Conservation (phyloP, 2,329 filamentous ascomycete genomes). For the Seiridium unicorne region DNA sequence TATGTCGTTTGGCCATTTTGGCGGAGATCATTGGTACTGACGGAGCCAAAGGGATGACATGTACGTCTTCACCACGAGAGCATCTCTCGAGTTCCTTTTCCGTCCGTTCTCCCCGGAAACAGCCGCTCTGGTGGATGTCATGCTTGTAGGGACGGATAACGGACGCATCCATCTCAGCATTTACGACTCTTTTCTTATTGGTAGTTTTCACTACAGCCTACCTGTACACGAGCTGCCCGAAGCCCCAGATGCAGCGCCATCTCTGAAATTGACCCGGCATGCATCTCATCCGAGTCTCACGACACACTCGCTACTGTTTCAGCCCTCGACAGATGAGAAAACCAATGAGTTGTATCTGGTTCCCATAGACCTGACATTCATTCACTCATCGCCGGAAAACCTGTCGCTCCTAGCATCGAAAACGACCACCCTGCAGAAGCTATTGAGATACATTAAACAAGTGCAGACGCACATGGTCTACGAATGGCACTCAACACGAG, state of each 20-base stretch:
- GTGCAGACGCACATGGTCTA: constrained; percentile 74
- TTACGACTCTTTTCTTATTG: constrained; percentile 82
- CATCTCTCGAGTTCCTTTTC: constrained; percentile 69
- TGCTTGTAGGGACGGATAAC: constrained; percentile 71
- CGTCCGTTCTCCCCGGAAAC: constrained; percentile 60
- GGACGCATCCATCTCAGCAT: constrained; percentile 76
- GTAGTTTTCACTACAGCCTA: constrained; percentile 54
- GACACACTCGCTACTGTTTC: constrained; percentile 72
- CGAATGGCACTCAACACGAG: constrained; percentile 81
- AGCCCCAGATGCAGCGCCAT: constrained; percentile 18
- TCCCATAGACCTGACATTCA: constrained; percentile 80
- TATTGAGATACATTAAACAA: constrained; percentile 82
- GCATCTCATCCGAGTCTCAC: constrained; percentile 71
- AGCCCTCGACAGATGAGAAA: constrained; percentile 36
- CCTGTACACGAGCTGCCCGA: constrained; percentile 21
- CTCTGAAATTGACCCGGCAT: constrained; percentile 52
- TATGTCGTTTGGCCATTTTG: constrained; percentile 36
- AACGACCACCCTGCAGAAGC: constrained; percentile 81
- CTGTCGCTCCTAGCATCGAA: constrained; percentile 83
- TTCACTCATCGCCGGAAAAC: constrained; percentile 75
- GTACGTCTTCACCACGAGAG: constrained; percentile 66
- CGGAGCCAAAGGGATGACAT: constrained; percentile 49
- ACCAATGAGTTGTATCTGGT: constrained; percentile 56
- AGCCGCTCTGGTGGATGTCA: constrained; percentile 74
- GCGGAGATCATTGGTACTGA: constrained; percentile 13